Evolutionary conservation across 495 filamentous ascomycete species (phyloP).

Genomic region (Neurospora sp.): DNA sequence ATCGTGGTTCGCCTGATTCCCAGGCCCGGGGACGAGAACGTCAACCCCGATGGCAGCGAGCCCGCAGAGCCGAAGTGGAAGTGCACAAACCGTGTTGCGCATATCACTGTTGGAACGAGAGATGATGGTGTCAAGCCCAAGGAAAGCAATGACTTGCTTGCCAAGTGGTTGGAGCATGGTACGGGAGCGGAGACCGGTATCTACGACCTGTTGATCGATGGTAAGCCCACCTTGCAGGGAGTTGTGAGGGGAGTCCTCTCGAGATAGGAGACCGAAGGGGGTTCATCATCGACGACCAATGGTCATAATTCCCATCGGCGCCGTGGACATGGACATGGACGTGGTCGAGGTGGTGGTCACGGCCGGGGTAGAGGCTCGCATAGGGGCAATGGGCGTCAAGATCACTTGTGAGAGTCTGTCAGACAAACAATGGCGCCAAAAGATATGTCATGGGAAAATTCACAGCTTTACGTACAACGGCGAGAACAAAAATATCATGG

Average conservation of each 20-base stretch:
- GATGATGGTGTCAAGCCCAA: constrained; percentile 67
- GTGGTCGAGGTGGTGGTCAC: background rate
- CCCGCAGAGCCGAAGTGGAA: constrained; percentile 37
- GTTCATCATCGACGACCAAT: background rate
- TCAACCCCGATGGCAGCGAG: constrained; percentile 25
- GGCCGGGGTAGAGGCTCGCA: background rate
- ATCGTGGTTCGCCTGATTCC: constrained; percentile 62
- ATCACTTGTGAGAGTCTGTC: background rate
- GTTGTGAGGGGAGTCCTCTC: constrained; percentile 35
- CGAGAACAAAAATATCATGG: background rate
- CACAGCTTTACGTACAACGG: background rate
- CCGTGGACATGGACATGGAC: background rate
- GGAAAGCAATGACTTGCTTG: constrained; percentile 81
- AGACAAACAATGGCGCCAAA: background rate
- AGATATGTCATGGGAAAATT: background rate
- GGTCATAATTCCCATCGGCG: background rate
- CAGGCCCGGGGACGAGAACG: constrained; percentile 7
- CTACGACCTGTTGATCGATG: constrained; percentile 37
- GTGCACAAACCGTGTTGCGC: constrained; percentile 68
- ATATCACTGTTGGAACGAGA: constrained; percentile 82
- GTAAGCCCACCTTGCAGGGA: constrained; percentile 29
- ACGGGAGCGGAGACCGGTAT: constrained; percentile 36
- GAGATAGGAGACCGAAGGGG: constrained; percentile 20
- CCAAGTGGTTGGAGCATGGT: constrained; percentile 50
- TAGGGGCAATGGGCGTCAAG: background rate